Evolutionary conservation across 495 filamentous ascomycete species (phyloP).

Genomic region (Hyaloscypha hepaticicola): DNA sequence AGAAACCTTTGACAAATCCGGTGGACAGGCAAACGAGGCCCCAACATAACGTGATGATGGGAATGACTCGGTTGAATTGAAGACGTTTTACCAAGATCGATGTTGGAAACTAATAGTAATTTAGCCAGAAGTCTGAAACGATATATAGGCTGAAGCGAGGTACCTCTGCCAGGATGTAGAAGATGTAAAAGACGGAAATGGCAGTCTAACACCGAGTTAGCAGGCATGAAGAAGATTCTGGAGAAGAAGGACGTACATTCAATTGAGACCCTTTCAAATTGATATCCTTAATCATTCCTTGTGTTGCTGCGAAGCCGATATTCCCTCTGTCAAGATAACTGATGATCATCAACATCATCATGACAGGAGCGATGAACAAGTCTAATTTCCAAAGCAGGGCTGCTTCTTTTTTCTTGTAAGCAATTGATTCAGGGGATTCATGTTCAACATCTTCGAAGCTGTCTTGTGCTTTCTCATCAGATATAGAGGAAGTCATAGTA

Average conservation of each 20-base stretch:
- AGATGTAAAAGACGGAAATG: background rate
- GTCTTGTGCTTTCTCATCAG: background rate
- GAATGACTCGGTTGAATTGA: background rate
- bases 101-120: background rate
- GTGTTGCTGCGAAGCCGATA: slow-evolving; percentile 41
- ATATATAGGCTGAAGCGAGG: too few relatives aligned
- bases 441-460: slow-evolving; percentile 8
- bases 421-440: background rate
- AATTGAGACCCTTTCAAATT: slow-evolving; percentile 39
- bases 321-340: slow-evolving; percentile 44
- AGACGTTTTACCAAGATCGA: background rate
- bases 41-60: background rate
- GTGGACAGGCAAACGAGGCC: background rate
- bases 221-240: background rate
- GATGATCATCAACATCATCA: slow-evolving; percentile 42
- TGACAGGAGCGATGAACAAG: slow-evolving; percentile 41
- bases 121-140: background rate
- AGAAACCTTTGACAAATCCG: background rate
- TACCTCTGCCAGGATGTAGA: slow-evolving; percentile 3
- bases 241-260: slow-evolving; percentile 32
- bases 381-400: slow-evolving; percentile 41
- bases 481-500: background rate
- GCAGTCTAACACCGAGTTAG: background rate
- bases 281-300: slow-evolving; percentile 43
- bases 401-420: slow-evolving; percentile 2